Base-by-base conservation (phyloP, 305 asterid species). In the Fraxinus nigra region DNA sequence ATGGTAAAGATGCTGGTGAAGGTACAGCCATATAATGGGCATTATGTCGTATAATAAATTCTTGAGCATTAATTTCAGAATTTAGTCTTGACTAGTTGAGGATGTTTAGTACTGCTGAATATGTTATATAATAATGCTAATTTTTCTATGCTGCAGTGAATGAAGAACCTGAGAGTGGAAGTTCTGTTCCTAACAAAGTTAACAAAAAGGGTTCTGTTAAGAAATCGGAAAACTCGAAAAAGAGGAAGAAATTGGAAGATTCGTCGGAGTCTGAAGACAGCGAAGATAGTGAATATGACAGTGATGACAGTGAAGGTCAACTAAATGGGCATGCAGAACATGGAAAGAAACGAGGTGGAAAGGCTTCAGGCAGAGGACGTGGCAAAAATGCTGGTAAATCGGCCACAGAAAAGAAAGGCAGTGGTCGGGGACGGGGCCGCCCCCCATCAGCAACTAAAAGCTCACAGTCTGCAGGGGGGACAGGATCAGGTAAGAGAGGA, bases 1-100 rank as follows among this genome's bases (percentile, higher is more conserved):
- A 96, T 80, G 99, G 98, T 83, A 93, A 96, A 87, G 92, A 85
- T 85, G 78, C 95, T 48, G 90, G 78, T 56, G 98, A 90, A 96
- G 99, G 99, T 96, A 93, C 78, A 35, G 54, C 76, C 72, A 26
- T 1, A 59, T 6, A 56, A 56, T 56, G 24, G 26, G 67, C 67
- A 56, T 18, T 18, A 56, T 56, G 26, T 26, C 37, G 26, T 82
- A 40, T 79, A 34, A 4, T 56, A 20, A 56, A n/a, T 61, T 63
- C 33, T 61, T 14, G 1, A 61, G 63, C 24, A n/a, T 51, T 51
- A 16, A 16, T 51, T 51, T 51, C 24, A 5, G 63, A 51, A n/a
- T 51, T 51, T 51, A 51, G 63, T 51, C 63, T 51, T 5, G 24
- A 51, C 63, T 51, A 5, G 63, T 51, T 16, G 63, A n/a, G 24